Percentiles rank a stretch among this genome's conserved stretches.
Evolutionary conservation across 257 asterid species (phyloP).

Genomic region (Vinca minor): DNA sequence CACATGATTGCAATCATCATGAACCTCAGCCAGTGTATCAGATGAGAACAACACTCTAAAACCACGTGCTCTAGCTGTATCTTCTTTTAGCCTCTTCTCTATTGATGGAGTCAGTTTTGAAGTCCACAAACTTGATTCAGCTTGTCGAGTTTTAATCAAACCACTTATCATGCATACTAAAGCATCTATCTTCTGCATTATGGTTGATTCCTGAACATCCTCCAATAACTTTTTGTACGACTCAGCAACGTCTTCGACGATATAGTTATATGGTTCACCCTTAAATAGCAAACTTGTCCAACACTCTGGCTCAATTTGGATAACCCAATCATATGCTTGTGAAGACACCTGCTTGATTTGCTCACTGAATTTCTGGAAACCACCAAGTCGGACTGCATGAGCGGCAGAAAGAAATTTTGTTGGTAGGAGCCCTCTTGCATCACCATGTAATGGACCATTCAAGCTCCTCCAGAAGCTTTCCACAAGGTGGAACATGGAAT

Average conservation of each 20-base stretch:
- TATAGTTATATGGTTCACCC: slow-evolving; percentile 63
- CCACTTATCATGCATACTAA: slow-evolving; percentile 46
- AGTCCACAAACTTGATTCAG: slow-evolving; percentile 44
- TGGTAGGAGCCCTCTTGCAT: slow-evolving; percentile 71
- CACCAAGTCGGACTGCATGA: slow-evolving; percentile 47
- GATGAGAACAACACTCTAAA: slow-evolving; percentile 69
- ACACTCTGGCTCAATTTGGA: slow-evolving; percentile 54
- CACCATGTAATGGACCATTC: slow-evolving; percentile 76
- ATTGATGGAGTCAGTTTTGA: slow-evolving; percentile 60
- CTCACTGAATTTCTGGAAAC: slow-evolving; percentile 50
- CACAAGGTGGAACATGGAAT: slow-evolving; percentile 71
- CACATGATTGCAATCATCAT: slow-evolving; percentile 71
- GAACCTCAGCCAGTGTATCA: slow-evolving; percentile 69
- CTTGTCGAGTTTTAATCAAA: slow-evolving; percentile 40
- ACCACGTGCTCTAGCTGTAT: slow-evolving; percentile 39
- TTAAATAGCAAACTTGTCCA: slow-evolving; percentile 54
- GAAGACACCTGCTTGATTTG: slow-evolving; percentile 60
- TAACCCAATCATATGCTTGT: slow-evolving; percentile 61
- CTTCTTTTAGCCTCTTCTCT: slow-evolving; percentile 52
- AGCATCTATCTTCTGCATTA: slow-evolving; percentile 78
- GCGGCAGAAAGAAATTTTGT: slow-evolving; percentile 64
- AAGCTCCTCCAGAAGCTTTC: slow-evolving; percentile 68
- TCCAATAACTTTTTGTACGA: slow-evolving; percentile 53
- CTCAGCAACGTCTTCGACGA: slow-evolving; percentile 58
- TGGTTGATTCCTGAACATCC: slow-evolving; percentile 55